Conservation (phyloP, 2,329 filamentous ascomycete genomes). For the Pseudogymnoascus sp. region DNA sequence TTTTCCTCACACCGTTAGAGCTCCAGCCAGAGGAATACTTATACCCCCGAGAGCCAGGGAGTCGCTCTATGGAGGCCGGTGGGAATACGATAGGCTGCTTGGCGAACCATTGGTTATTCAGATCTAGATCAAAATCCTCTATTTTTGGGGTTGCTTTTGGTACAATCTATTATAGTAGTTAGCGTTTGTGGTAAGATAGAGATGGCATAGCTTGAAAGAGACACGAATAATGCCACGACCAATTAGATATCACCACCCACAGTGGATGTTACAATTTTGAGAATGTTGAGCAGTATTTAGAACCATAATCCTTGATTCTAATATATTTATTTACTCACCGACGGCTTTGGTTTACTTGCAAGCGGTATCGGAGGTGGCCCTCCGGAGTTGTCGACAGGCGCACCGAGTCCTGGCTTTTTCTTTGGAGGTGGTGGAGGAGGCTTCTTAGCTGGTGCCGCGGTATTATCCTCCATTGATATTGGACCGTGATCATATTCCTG, state of each 20-base stretch:
- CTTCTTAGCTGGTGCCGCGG: constrained; percentile 25
- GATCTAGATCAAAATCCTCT: constrained; percentile 26
- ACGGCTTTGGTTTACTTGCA: constrained; percentile 29
- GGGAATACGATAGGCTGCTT: constrained; percentile 22
- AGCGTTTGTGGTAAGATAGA: neutral
- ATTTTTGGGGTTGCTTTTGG: neutral
- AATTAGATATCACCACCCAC: neutral
- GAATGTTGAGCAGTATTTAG: neutral
- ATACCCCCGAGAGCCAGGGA: constrained; percentile 15
- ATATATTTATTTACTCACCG: constrained; percentile 23
- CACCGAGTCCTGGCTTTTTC: constrained; percentile 22
- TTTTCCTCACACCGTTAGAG: constrained; percentile 22
- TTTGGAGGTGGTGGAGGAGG: constrained; percentile 30
- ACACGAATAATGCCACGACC: neutral
- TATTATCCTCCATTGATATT: constrained; percentile 17
- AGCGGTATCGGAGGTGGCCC: constrained; percentile 17
- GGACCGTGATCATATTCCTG: constrained; percentile 12
- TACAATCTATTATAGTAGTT: neutral
- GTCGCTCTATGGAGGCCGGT: constrained; percentile 19
- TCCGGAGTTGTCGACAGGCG: constrained; percentile 23
- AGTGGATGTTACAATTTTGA: neutral
- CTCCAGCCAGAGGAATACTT: constrained; percentile 20
- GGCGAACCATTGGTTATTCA: constrained; percentile 28
- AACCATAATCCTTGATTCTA: neutral
- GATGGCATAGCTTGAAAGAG: neutral